Conservation (phyloP, 2,329 filamentous ascomycete genomes). For the Trichoderma simmonsii region DNA sequence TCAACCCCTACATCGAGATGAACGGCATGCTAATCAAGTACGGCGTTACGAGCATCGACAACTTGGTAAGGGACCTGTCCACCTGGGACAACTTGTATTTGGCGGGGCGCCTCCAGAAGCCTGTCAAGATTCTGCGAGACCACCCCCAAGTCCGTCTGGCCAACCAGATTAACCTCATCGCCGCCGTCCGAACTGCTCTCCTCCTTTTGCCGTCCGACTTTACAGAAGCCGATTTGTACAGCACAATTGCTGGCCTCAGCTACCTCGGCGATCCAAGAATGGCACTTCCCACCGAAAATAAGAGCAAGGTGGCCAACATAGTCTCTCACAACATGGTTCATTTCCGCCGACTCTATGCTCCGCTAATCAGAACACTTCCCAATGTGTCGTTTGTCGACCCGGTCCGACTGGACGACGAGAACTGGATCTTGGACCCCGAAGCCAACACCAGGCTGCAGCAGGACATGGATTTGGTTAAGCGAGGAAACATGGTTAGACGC, state of each 20-base stretch:
- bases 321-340: slow-evolving; percentile 87
- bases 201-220: slow-evolving; percentile 81
- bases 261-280: slow-evolving; percentile 98
- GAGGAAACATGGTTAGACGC: slow-evolving; percentile 94
- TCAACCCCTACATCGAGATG: slow-evolving; percentile 91
- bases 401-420: slow-evolving; percentile 36
- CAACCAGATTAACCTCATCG: slow-evolving; percentile 93
- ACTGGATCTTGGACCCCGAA: slow-evolving; percentile 42
- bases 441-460: slow-evolving; percentile 71
- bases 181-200: slow-evolving; percentile 84
- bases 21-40: slow-evolving; percentile 98
- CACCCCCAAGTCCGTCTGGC: slow-evolving; percentile 88
- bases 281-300: slow-evolving; percentile 84
- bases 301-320: slow-evolving; percentile 89
- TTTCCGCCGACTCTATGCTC: slow-evolving; percentile 87
- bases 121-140: slow-evolving; percentile 94
- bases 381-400: slow-evolving; percentile 75
- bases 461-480: slow-evolving; percentile 87
- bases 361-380: slow-evolving; percentile 83
- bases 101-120: slow-evolving; percentile 94
- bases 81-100: slow-evolving; percentile 95
- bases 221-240: slow-evolving; percentile 83
- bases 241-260: slow-evolving; percentile 85
- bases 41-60: slow-evolving; percentile 91
- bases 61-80: slow-evolving; percentile 78